A percentile compares a stretch with the other conserved stretches of the same genome.
Evolutionary conservation across 371 early-diverging fungal genomes (phyloP).

Genomic region (Mucor racemosus): DNA sequence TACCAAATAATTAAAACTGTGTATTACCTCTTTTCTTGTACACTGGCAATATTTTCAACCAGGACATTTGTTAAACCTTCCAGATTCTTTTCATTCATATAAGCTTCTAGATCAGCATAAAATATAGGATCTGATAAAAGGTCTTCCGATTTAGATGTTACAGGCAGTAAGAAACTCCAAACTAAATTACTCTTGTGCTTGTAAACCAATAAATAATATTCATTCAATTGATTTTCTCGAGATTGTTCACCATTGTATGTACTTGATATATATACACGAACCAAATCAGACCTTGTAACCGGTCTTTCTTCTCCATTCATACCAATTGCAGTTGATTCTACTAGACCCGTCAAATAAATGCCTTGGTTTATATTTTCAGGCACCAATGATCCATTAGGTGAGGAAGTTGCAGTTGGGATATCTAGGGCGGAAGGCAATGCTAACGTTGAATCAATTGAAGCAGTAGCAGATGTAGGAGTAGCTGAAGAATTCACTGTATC

Average conservation of each 20-base stretch:
- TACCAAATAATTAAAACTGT: neutral
- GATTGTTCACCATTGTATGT: slow-evolving; percentile 15
- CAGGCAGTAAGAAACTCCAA: slow-evolving; percentile 47
- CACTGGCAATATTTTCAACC: slow-evolving; percentile 24
- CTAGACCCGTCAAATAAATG: slow-evolving; percentile 39
- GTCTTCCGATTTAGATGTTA: slow-evolving; percentile 31
- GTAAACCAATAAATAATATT: slow-evolving; percentile 58
- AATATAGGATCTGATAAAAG: slow-evolving; percentile 31
- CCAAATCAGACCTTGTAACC: slow-evolving; percentile 33
- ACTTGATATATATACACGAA: slow-evolving; percentile 45
- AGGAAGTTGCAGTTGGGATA: slow-evolving; percentile 12
- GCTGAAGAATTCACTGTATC: slow-evolving; percentile 5
- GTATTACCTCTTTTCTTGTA: slow-evolving; percentile 43
- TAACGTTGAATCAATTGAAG: slow-evolving; percentile 24
- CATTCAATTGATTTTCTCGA: slow-evolving; percentile 26
- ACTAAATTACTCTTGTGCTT: slow-evolving; percentile 49
- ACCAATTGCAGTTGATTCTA: slow-evolving; percentile 29
- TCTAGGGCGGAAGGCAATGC: slow-evolving; percentile 29
- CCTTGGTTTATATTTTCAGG: slow-evolving; percentile 22
- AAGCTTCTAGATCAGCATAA: slow-evolving; percentile 32
- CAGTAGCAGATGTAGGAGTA: neutral
- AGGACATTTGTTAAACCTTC: slow-evolving; percentile 26
- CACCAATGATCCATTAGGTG: slow-evolving; percentile 4
- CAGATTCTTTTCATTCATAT: slow-evolving; percentile 31
- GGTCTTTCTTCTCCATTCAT: slow-evolving; percentile 40